Evolutionary conservation across 1,139 yeast species (phyloP).

Genomic region (Pichia sp.): DNA sequence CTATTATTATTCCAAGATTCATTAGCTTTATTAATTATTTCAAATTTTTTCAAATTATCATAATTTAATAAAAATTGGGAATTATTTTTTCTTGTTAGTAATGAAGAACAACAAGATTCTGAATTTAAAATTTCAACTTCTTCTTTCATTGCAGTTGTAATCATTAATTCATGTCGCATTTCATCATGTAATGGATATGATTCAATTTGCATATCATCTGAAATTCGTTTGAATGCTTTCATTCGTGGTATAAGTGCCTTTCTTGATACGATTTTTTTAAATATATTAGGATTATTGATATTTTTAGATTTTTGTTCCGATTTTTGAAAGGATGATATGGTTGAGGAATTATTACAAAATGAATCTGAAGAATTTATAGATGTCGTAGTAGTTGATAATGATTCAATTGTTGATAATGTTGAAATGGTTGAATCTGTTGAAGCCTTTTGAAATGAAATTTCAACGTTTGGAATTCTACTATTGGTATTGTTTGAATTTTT

Average conservation of each 20-base stretch:
- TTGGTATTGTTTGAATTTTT: too few relatives aligned
- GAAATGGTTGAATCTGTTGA: too few relatives aligned
- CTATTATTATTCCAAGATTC: slow-evolving; percentile 29
- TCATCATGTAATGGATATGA: slow-evolving; percentile 30
- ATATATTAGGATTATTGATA: slow-evolving; percentile 19
- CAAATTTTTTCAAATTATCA: slow-evolving; percentile 27
- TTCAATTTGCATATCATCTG: slow-evolving; percentile 29
- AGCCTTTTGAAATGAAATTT: too few relatives aligned
- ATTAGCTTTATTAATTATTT: slow-evolving; percentile 30
- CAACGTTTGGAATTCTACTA: too few relatives aligned
- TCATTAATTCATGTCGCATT: slow-evolving; percentile 29
- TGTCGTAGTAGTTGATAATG: too few relatives aligned
- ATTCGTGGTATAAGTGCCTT: slow-evolving; percentile 27
- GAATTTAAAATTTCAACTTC: slow-evolving; percentile 20
- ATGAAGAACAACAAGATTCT: slow-evolving; percentile 2
- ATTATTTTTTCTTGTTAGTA: slow-evolving; percentile 8
- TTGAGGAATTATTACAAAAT: too few relatives aligned
- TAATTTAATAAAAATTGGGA: slow-evolving; percentile 14
- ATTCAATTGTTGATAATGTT: too few relatives aligned
- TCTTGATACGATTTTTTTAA: slow-evolving; percentile 24
- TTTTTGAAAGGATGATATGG: too few relatives aligned
- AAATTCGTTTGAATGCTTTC: slow-evolving; percentile 29
- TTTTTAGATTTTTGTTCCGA: too few relatives aligned
- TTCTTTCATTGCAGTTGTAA: slow-evolving; percentile 28
- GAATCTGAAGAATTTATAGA: too few relatives aligned